Evolutionary conservation across 345 rosid species (phyloP), one percentile per base, ranked within the genome.

Genomic region (Populus davidiana): DNA sequence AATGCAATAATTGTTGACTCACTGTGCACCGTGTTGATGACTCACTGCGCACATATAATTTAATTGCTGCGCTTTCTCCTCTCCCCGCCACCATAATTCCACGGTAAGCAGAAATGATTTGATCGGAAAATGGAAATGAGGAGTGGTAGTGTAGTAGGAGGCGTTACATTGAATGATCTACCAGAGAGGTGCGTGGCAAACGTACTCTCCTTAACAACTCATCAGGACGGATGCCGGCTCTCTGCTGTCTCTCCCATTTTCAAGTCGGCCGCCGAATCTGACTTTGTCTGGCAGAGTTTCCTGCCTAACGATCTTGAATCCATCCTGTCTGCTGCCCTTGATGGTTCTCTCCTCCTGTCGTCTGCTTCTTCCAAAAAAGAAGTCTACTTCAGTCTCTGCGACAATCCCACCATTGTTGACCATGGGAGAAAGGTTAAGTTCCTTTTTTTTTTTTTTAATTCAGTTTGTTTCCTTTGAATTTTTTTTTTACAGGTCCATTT

Each of bases 231-330:
- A 13, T 84, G 92, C 70, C 80, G 81, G 14, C 67, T 85, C 36
- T 80, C 92, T 1, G 59, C 70, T 52, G 96, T 93, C 41, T 89
- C 92, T 16, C 81, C 80, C 14, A 8, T 68, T 0, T 86, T 90
- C 52, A 85, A 77, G 72, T 86, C 80, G 2, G 92, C 89, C 4
- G 83, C 92, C 1, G 78, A 80, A 1, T 90, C 94, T 29, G 92
- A 91, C 74, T 72, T 81, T 20, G 89, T 90, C 8, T 90, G 96
- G 97, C 83, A 81, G 7, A 61, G 56, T 23, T 93, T 93, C 82
- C 81, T 93, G 41, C 94, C 92, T 0, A 25, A 84, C 14, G 89
- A 88, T 10, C 80, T 81, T 43, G 23, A 52, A 1, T 54, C 77
- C 59, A 49, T 86, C 4, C 31, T 89, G n/a, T 78, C 87, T 11